Conservation (phyloP, 148 eudicot species). For the Camellia lanceoleosa region DNA sequence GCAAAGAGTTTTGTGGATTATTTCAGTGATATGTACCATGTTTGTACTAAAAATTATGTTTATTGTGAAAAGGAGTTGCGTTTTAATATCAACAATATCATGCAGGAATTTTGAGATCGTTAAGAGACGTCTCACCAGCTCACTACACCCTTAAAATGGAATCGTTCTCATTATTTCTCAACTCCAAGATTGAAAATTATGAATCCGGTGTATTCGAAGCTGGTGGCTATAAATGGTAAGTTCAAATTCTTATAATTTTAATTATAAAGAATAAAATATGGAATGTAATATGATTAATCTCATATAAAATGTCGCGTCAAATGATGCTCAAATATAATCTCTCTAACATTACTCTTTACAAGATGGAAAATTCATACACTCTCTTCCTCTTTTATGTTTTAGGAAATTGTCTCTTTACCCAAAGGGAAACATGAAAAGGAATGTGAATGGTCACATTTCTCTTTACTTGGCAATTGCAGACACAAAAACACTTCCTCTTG, state of each 20-base stretch:
- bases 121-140: neutral
- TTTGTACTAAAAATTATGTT: neutral
- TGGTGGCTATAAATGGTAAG: neutral
- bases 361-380: neutral
- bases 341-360: neutral
- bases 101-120: neutral
- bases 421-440: neutral
- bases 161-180: neutral
- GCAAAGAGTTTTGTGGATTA: too few species aligned
- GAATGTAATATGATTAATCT: too few species aligned
- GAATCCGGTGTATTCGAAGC: neutral
- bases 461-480: neutral
- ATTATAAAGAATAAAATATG: too few species aligned
- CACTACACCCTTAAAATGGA: neutral
- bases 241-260: too few species aligned
- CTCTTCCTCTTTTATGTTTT: neutral
- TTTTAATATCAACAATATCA: neutral
- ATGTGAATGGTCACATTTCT: neutral
- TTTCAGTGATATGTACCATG: too few species aligned
- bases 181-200: neutral
- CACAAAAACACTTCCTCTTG: neutral
- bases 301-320: neutral
- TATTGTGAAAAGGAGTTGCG: neutral
- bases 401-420: constrained; percentile 3
- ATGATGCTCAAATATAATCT: neutral